These are phyloP conservation scores for Capsicum pubescens DNA, from an alignment of 257 asterid genomes.

Conservation along the genomic window DNA sequence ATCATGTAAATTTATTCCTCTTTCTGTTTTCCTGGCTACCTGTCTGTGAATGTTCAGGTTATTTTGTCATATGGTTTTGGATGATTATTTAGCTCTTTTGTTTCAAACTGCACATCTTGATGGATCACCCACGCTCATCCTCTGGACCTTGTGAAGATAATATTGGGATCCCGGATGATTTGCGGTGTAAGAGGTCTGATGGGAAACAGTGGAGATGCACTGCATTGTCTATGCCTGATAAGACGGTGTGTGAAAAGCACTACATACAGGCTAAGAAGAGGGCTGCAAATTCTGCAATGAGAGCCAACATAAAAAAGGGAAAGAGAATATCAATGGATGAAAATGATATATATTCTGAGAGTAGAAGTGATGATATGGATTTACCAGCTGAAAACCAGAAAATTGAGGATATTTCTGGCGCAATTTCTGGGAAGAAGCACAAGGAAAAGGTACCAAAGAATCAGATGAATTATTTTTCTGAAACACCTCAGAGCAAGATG, in stretches of 20 bases:
- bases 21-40: conserved; percentile 23
- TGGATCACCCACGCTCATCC: conserved; percentile 79
- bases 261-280: conserved; percentile 99
- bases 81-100: conserved; percentile 30
- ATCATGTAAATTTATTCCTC: conserved; percentile 19
- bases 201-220: conserved; percentile 99
- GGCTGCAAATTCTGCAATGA: conserved; percentile 98
- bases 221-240: conserved; percentile 99
- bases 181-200: conserved; percentile 99
- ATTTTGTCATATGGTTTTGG: conserved; percentile 25
- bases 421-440: conserved; percentile 68
- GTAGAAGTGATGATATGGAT: conserved; percentile 98
- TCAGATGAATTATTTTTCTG: conserved; percentile 71
- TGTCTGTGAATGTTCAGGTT: conserved; percentile 43
- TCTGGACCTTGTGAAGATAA: conserved; percentile 82
- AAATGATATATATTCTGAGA: conserved; percentile 75
- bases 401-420: conserved; percentile 69
- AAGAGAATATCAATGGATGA: conserved; percentile 75
- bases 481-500: conserved; percentile 59
- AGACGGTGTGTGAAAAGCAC: conserved; percentile 98
- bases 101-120: conserved; percentile 36
- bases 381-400: conserved; percentile 62
- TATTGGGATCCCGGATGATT: conserved; percentile 87
- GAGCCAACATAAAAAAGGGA: conserved; percentile 87
- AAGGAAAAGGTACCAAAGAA: conserved; percentile 61